Percentiles rank a stretch among this genome's conserved stretches.
These are phyloP conservation scores for Suillus variegatus DNA, from an alignment of 768 basidiomycete genomes.

Conservation along the genomic window DNA sequence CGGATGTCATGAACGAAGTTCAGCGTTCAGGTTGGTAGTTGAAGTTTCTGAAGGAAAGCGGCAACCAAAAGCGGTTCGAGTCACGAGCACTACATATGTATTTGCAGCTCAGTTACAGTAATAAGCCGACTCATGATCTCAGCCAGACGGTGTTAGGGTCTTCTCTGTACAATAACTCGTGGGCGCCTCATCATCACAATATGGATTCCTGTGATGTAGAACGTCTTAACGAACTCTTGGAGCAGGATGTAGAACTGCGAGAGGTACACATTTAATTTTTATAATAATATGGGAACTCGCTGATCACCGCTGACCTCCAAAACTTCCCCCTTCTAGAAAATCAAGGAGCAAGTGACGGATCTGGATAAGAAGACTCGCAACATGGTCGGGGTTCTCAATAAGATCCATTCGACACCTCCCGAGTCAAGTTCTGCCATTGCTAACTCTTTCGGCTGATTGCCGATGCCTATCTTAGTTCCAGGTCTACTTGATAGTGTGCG, in stretches of 20 bases:
- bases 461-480: constrained; percentile 48
- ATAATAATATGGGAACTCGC: background rate
- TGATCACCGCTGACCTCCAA: constrained; percentile 5
- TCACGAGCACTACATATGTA: background rate
- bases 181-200: background rate
- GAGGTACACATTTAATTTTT: constrained; percentile 48
- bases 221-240: constrained; percentile 58
- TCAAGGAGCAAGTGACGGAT: constrained; percentile 72
- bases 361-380: constrained; percentile 75
- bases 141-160: background rate
- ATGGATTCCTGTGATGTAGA: constrained; percentile 64
- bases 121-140: background rate
- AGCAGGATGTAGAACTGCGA: constrained; percentile 61
- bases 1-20: constrained; percentile 24
- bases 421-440: constrained; percentile 48
- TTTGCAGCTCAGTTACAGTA: background rate
- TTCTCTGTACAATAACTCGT: background rate
- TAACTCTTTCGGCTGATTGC: constrained; percentile 12
- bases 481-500: constrained; percentile 56
- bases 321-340: constrained; percentile 53
- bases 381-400: constrained; percentile 76
- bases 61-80: background rate
- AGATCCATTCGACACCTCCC: constrained; percentile 72
- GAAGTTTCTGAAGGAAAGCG: background rate
- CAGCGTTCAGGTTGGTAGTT: constrained; percentile 2